A percentile compares a stretch with the other conserved stretches of the same genome.
These are phyloP conservation scores for Pyrrhoderma noxium DNA, from an alignment of 1,284 basidiomycete genomes.

Conservation along the genomic window DNA sequence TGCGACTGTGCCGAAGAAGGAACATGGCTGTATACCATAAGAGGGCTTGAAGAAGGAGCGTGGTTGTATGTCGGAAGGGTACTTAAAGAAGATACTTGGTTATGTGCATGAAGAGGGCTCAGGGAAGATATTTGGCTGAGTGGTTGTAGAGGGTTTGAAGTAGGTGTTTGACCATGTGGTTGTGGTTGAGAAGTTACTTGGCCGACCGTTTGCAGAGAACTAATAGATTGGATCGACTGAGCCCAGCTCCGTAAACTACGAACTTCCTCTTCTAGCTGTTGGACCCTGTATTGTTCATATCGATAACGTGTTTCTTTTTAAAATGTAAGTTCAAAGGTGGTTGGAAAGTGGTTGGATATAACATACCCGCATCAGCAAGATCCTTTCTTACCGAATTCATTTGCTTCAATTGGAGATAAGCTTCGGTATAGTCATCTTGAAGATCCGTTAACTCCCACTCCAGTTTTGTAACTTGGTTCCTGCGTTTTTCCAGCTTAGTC, in stretches of 20 bases:
- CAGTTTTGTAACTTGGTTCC: slow-evolving; percentile 2
- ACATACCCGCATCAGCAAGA: slow-evolving; percentile 11
- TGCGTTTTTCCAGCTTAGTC: slow-evolving; percentile 12
- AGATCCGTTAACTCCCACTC: slow-evolving; percentile 9
- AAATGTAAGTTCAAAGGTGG: neutral
- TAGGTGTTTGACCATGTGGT: too few relatives aligned
- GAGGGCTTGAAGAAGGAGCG: neutral
- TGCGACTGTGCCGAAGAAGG: too few relatives aligned
- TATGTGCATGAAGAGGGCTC: slow-evolving; percentile 2
- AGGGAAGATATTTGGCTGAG: too few relatives aligned
- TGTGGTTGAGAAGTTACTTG: too few relatives aligned
- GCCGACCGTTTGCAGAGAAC: too few relatives aligned
- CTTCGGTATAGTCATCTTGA: slow-evolving; percentile 9
- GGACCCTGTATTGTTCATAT: slow-evolving; percentile 8
- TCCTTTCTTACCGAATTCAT: slow-evolving; percentile 6
- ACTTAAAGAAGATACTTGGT: neutral
- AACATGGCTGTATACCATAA: too few relatives aligned
- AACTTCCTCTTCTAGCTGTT: slow-evolving; percentile 12
- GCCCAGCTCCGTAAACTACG: slow-evolving; percentile 5
- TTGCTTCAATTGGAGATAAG: slow-evolving; percentile 6
- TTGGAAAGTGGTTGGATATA: too few relatives aligned
- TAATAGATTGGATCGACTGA: too few relatives aligned
- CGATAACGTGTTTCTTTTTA: neutral
- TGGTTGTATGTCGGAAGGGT: neutral
- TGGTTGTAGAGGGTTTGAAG: too few relatives aligned